Evolutionary conservation across 345 rosid genomes (phyloP), one percentile per base, ranked within the genome.

Genomic region (Ailanthus altissimus): DNA sequence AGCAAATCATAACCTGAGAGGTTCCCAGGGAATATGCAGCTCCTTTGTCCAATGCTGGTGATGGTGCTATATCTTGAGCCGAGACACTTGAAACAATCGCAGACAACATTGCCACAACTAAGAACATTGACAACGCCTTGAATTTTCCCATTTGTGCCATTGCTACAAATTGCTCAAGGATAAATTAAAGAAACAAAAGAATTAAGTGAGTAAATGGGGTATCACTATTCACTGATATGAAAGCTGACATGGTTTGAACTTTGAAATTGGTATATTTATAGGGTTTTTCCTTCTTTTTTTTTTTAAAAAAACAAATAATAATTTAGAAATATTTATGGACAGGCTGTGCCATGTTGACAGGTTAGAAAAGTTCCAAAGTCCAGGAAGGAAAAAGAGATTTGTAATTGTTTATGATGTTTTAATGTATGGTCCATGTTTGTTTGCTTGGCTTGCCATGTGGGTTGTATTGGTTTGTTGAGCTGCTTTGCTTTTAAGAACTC

Each of bases 321-420:
- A 40, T 32, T 32, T 32, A 3, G 38, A 32, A 32, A 32, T 32
- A 32, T 32, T 32, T 32, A 32, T 64, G 49, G 46, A 64, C 68
- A 40, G 59, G 68, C 47, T 32, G 45, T 38, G 68, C 68, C 68
- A 38, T 25, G 47, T 40, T 64, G 68, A 64, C 47, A 64, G 68
- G 9, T 36, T 36, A 32, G 66, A 61, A 28, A 28, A 61, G 66
- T 28, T 16, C 66, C 12, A 28, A 61, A 20, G 5, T 16, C 65
- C 28, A 1, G n/a, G 5, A 26, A 20, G n/a, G 1, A 25, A 26
- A 59, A 5, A 28, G 38, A 59, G 15, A 1, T 28, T 61, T 14
- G 38, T 32, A 32, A 3, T 32, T 32, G 38, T 32, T 32, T 32
- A 32, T 32, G 3, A 32, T 32, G 38, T 32, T 1, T 32, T 32